These are phyloP conservation scores for Diversispora eburnea DNA, from an alignment of 192 early-diverging fungal species.

Conservation along the genomic window DNA sequence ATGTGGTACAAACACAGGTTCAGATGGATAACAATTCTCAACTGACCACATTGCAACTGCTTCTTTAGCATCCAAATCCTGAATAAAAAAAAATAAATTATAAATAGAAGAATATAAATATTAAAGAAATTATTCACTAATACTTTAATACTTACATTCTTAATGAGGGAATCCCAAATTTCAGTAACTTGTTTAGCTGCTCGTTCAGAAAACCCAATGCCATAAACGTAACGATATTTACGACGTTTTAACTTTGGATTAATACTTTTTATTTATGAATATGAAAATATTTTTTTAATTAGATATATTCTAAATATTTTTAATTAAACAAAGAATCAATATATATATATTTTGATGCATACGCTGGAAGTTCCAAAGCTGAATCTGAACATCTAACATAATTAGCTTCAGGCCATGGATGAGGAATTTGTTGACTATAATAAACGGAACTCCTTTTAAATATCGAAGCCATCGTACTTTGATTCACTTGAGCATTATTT, in stretches of 20 bases:
- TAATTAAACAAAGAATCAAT: background rate
- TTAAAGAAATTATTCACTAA: background rate
- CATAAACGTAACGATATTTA: conserved; percentile 36
- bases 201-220: conserved; percentile 34
- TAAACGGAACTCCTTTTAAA: background rate
- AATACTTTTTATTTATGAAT: conserved; percentile 15
- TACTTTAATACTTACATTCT: conserved; percentile 38
- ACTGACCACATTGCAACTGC: conserved; percentile 35
- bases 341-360: background rate
- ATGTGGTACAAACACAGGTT: conserved; percentile 74
- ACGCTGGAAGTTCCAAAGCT: conserved; percentile 38
- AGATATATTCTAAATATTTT: background rate
- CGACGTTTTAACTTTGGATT: conserved; percentile 35
- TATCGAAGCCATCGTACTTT: background rate
- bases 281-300: background rate
- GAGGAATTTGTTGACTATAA: background rate
- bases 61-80: conserved; percentile 39
- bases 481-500: conserved; percentile 33
- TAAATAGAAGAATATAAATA: background rate
- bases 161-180: conserved; percentile 46
- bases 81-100: background rate
- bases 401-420: conserved; percentile 19
- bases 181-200: conserved; percentile 27
- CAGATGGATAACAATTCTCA: conserved; percentile 68
- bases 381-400: conserved; percentile 22